Base-by-base conservation (phyloP, 2,329 filamentous ascomycete genomes). In the Phoma herbarum region DNA sequence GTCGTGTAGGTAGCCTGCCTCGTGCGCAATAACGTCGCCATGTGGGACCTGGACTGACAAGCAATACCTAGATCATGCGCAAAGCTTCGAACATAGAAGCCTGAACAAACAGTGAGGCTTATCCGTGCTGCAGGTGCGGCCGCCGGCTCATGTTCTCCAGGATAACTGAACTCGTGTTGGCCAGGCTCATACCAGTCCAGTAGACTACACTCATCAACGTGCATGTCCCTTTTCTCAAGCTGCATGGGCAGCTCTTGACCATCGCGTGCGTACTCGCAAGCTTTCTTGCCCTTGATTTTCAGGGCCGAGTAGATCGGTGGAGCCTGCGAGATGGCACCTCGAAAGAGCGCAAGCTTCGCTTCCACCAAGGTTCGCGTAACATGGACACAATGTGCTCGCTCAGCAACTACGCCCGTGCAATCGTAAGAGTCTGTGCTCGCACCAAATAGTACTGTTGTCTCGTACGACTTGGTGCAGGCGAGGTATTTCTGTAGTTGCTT, bases 61-160 rank as follows among this genome's bases (percentile, higher is more conserved):
- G 64, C 66, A 14, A 69, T 43, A 7, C 72, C 72, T 1, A 75
- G 60, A 59, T 75, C 71, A 35, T 74, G 66, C 23, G 69, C 71
- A 26, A 75, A 75, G 56, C 72, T 75, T 9, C 72, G 66, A 0
- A 75, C 72, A 25, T 75, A 75, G 58, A 75, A 75, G 0, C 72
- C 72, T 11, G 71, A 73, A 28, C 59, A 68, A 0, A 75, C 72
- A 0, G 61, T 71, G 2, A 75, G 62, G 11, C 58, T 51, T 2
- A 74, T 64, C 12, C 58, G 61, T 2, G 48, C 71, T 4, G 68
- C 70, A 4, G 71, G 69, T 12, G 55, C 63, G 28, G 52, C 26
- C n/a, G 62, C 60, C 1, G 60, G 56, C 8, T 25, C n/a, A 6
- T 52, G 7, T 8, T 62, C 59, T 4, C 59, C 61, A 1, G 62